Percentiles rank a stretch among this genome's conserved stretches.
These are phyloP conservation scores for Phalaenopsis hybrid DNA, from an alignment of 116 monocot species.

Conservation along the genomic window DNA sequence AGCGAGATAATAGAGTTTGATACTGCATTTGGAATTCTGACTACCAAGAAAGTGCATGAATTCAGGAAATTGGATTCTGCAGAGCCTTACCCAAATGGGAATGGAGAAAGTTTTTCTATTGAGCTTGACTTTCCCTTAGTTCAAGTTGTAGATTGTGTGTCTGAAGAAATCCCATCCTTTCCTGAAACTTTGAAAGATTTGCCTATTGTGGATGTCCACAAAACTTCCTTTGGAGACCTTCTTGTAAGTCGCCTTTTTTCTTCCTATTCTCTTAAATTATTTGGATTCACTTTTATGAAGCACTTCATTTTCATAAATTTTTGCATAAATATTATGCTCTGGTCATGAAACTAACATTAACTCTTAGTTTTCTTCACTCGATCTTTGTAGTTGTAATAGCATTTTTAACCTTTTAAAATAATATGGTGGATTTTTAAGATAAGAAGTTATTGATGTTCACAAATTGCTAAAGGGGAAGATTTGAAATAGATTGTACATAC, in stretches of 20 bases:
- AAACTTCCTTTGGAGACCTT: constrained; percentile 38
- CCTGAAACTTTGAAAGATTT: constrained; percentile 57
- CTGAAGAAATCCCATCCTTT: constrained; percentile 40
- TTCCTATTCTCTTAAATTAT: neutral
- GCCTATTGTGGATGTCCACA: constrained; percentile 39
- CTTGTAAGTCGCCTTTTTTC: constrained; percentile 35
- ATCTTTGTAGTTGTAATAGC: neutral
- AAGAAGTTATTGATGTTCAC: neutral
- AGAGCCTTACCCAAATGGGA: neutral
- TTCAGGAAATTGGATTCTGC: neutral
- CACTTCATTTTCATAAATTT: neutral
- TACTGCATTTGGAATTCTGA: constrained; percentile 59
- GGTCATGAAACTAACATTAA: neutral
- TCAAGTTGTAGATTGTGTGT: constrained; percentile 23
- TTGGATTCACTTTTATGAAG: neutral
- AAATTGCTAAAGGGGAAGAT: neutral
- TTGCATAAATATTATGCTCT: neutral
- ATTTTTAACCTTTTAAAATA: neutral
- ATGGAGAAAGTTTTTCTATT: constrained; percentile 33
- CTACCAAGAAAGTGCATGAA: constrained; percentile 39
- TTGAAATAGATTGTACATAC: neutral
- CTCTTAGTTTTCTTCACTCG: neutral
- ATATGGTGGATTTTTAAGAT: neutral
- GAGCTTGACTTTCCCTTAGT: constrained; percentile 75
- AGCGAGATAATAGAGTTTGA: constrained; percentile 51